Percentiles rank a stretch among this genome's conserved stretches.
Conservation (phyloP, 495 filamentous ascomycete genomes). For the Aspergillus leporis region DNA sequence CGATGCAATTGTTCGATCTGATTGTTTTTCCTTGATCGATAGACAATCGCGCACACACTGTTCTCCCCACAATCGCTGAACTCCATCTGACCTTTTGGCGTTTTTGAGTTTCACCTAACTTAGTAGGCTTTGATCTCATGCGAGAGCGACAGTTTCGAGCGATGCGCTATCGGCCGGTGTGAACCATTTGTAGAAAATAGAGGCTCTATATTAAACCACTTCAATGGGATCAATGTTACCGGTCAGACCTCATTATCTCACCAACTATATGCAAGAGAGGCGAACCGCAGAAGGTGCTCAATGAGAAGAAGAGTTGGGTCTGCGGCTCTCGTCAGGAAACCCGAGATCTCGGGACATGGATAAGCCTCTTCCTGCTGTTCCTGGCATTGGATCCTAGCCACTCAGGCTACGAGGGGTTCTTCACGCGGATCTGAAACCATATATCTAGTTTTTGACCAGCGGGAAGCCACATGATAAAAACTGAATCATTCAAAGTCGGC, state of each 20-base stretch:
- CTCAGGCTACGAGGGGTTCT: background rate
- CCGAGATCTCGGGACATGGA: slow-evolving; percentile 2
- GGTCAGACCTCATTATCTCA: too few species aligned
- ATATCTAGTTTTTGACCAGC: background rate
- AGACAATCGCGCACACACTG: background rate
- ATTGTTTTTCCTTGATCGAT: background rate
- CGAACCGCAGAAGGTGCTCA: too few species aligned
- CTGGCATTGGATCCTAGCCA: slow-evolving; percentile 7
- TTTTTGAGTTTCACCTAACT: slow-evolving; percentile 4
- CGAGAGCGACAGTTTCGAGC: background rate
- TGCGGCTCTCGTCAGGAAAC: slow-evolving; percentile 2
- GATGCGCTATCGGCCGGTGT: background rate
- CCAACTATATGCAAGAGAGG: too few species aligned
- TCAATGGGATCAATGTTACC: too few species aligned
- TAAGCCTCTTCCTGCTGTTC: slow-evolving; percentile 8
- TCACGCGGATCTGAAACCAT: background rate
- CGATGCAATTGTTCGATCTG: background rate
- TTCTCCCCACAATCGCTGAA: background rate
- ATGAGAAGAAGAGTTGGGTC: background rate
- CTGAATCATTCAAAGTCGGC: background rate
- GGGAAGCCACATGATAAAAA: background rate
- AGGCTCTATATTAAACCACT: background rate
- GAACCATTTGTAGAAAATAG: background rate
- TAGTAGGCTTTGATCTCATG: background rate
- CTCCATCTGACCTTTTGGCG: background rate